Conservation (phyloP, 225 moss, liverwort and hornwort genomes). For the Bryum argenteum region DNA sequence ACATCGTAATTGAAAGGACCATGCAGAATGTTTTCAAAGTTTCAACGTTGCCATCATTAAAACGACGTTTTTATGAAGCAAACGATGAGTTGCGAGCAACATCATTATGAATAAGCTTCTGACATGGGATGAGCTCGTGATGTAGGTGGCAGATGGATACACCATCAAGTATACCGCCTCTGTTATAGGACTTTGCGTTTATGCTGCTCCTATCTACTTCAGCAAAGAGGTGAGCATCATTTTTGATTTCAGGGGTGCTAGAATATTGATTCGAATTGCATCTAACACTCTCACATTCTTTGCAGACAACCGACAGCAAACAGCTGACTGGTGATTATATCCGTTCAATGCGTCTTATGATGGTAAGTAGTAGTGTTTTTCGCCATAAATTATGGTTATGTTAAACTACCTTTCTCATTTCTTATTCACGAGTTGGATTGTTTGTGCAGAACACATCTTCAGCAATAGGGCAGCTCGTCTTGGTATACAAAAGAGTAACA, state of each 20-base stretch:
- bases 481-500: constrained; percentile 65
- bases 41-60: background rate
- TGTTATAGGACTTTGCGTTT: constrained; percentile 57
- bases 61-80: background rate
- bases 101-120: constrained; percentile 3
- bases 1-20: background rate
- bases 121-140: constrained; percentile 19
- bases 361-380: constrained; percentile 42
- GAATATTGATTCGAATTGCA: background rate
- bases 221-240: constrained; percentile 46
- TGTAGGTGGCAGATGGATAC: constrained; percentile 67
- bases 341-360: constrained; percentile 68
- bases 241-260: constrained; percentile 9
- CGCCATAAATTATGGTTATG: background rate
- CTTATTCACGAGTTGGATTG: constrained; percentile 18
- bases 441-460: constrained; percentile 55
- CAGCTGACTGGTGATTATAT: constrained; percentile 63
- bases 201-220: constrained; percentile 59
- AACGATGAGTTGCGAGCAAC: background rate
- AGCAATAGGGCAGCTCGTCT: constrained; percentile 59
- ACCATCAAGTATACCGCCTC: constrained; percentile 63
- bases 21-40: no score
- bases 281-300: constrained; percentile 28
- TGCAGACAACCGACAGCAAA: constrained; percentile 47
- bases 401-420: background rate